phyloP scores from a whole-genome alignment of 495 filamentous ascomycete species.

The Talaromyces thailandensis region DNA sequence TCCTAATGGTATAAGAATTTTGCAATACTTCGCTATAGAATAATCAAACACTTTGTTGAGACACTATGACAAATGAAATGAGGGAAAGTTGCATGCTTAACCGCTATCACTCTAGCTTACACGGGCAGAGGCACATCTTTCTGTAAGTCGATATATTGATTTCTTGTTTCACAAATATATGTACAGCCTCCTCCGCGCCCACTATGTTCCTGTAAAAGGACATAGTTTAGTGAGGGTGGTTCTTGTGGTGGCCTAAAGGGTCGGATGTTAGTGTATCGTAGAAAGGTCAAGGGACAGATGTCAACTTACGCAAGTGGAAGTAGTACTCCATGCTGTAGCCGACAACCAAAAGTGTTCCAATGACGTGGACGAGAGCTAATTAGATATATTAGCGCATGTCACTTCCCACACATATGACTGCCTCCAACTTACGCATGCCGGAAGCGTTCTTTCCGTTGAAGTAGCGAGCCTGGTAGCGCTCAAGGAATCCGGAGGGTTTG shows the following conservation, averaged over 20 bases:
- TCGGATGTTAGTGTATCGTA: conserved; percentile 16
- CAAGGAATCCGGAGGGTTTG: conserved; percentile 69
- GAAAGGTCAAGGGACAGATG: not conserved
- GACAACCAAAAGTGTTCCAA: conserved; percentile 61
- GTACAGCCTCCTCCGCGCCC: conserved; percentile 1
- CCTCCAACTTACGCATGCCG: conserved; percentile 66
- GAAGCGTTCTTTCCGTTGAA: conserved; percentile 81
- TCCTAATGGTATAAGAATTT: not conserved
- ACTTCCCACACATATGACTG: not conserved
- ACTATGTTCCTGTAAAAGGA: conserved; percentile 13
- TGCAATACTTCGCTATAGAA: not conserved
- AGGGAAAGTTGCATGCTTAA: not conserved
- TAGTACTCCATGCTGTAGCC: conserved; percentile 98
- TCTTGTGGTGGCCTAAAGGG: conserved; percentile 88
- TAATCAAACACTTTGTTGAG: conserved; percentile 1
- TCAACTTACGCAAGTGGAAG: conserved; percentile 90
- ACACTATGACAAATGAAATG: conserved; percentile 4
- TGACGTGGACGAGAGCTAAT: conserved; percentile 77
- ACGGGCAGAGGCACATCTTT: conserved; percentile 1
- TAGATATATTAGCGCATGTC: not conserved
- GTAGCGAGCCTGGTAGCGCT: conserved; percentile 86
- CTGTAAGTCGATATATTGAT: not conserved
- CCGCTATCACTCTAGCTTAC: conserved; percentile 1
- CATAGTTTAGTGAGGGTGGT: conserved; percentile 78
- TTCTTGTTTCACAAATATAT: conserved; percentile 8